These are phyloP conservation scores for Teunomyces pallodes DNA, from an alignment of 805 yeast species.

Conservation along the genomic window DNA sequence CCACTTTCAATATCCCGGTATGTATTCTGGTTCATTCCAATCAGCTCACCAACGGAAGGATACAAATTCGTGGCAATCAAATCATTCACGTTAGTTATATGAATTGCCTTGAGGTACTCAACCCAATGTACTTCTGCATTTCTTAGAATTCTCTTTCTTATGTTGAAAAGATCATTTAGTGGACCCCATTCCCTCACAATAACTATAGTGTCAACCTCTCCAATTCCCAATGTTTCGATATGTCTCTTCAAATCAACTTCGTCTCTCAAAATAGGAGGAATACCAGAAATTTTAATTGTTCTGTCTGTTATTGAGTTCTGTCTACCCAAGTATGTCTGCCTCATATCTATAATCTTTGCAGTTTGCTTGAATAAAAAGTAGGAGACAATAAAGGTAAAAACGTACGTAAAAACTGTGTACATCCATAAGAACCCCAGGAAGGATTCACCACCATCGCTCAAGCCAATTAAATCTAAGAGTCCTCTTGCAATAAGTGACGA, in stretches of 20 bases:
- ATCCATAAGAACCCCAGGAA: constrained; percentile 71
- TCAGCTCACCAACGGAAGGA: constrained; percentile 28
- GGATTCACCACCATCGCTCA: constrained; percentile 20
- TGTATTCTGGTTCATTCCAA: constrained; percentile 16
- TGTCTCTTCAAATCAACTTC: constrained; percentile 69
- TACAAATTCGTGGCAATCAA: constrained; percentile 24
- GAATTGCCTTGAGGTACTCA: constrained; percentile 48
- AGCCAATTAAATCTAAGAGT: not conserved
- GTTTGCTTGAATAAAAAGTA: constrained; percentile 68
- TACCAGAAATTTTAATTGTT: constrained; percentile 83
- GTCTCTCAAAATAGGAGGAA: constrained; percentile 76
- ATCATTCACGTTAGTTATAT: constrained; percentile 28
- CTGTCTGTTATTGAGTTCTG: constrained; percentile 90
- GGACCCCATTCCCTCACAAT: constrained; percentile 86
- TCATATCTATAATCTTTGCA: constrained; percentile 63
- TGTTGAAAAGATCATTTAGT: constrained; percentile 62
- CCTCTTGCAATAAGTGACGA: not conserved
- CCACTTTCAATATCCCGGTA: constrained; percentile 12
- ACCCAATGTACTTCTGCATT: constrained; percentile 74
- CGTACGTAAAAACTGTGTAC: constrained; percentile 82
- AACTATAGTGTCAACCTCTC: constrained; percentile 71
- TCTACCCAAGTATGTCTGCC: constrained; percentile 79
- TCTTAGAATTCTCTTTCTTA: constrained; percentile 52
- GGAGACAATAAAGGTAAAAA: constrained; percentile 70
- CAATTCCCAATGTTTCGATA: constrained; percentile 75